Percentiles rank a stretch among this genome's conserved stretches.
Evolutionary conservation across 2,329 filamentous ascomycete species (phyloP).

Genomic region (Botrytis fabae): DNA sequence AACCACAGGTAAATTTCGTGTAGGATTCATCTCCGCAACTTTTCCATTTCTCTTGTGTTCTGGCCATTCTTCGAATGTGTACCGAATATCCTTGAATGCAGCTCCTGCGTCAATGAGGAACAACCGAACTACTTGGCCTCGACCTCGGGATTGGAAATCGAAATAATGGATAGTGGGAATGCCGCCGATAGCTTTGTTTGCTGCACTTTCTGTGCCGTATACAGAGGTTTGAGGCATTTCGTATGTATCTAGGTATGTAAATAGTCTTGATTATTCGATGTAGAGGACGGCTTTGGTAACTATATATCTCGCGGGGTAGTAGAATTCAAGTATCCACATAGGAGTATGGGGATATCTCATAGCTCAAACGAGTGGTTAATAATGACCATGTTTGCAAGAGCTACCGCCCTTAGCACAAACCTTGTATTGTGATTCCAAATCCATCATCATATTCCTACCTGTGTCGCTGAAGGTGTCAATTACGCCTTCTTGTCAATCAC

Average conservation of each 20-base stretch:
- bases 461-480: neutral
- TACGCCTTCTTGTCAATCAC: neutral
- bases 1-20: conserved; percentile 35
- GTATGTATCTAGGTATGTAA: neutral
- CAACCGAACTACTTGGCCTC: conserved; percentile 39
- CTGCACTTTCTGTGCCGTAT: conserved; percentile 32
- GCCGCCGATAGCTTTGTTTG: conserved; percentile 40
- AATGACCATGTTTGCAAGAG: neutral
- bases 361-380: neutral
- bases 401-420: neutral
- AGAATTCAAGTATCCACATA: neutral
- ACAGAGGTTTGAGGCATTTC: conserved; percentile 10
- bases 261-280: neutral
- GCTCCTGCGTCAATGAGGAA: conserved; percentile 39
- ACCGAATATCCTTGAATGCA: conserved; percentile 39
- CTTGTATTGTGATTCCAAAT: conserved; percentile 6
- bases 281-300: neutral
- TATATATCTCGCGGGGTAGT: neutral
- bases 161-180: conserved; percentile 41
- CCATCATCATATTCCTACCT: neutral
- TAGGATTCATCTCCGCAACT: conserved; percentile 36
- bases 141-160: conserved; percentile 39
- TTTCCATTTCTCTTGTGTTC: conserved; percentile 33
- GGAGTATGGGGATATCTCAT: neutral
- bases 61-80: conserved; percentile 39